A percentile compares a stretch with the other conserved stretches of the same genome.
phyloP scores from a whole-genome alignment of 108 stramenopile genomes.

The Cyclotella atomus region DNA sequence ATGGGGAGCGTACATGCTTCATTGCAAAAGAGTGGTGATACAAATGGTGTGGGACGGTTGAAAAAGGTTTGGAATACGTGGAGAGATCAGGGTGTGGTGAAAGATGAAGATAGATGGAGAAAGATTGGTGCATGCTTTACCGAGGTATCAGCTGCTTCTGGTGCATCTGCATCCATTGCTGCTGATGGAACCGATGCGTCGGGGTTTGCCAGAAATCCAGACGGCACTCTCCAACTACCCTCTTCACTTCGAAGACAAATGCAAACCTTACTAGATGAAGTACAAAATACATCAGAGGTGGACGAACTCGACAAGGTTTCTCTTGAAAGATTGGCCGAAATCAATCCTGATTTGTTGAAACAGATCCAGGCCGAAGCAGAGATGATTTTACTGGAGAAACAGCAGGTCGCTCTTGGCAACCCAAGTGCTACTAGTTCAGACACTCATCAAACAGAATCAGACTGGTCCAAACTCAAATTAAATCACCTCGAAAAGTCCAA shows the following conservation, averaged over 20 bases:
- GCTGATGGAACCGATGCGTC: not conserved
- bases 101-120: conserved; percentile 56
- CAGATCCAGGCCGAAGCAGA: conserved; percentile 78
- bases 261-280: conserved; percentile 82
- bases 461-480: conserved; percentile 72
- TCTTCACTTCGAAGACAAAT: conserved; percentile 67
- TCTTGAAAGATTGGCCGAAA: conserved; percentile 82
- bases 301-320: conserved; percentile 88
- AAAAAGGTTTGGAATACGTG: conserved; percentile 85
- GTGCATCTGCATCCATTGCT: conserved; percentile 26
- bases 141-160: conserved; percentile 19
- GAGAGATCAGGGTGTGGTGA: conserved; percentile 63
- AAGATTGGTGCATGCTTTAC: conserved; percentile 79
- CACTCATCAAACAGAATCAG: conserved; percentile 23
- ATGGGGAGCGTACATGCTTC: conserved; percentile 66
- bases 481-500: conserved; percentile 61
- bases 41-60: conserved; percentile 56
- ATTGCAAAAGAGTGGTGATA: conserved; percentile 48
- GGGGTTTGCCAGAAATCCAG: conserved; percentile 42
- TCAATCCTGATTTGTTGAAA: conserved; percentile 71
- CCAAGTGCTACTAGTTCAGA: not conserved
- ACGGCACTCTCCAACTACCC: conserved; percentile 63
- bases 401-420: not conserved
- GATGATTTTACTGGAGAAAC: conserved; percentile 48
- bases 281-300: conserved; percentile 62